Base-by-base conservation (phyloP, 805 yeast species). In the Lipomyces sp. region DNA sequence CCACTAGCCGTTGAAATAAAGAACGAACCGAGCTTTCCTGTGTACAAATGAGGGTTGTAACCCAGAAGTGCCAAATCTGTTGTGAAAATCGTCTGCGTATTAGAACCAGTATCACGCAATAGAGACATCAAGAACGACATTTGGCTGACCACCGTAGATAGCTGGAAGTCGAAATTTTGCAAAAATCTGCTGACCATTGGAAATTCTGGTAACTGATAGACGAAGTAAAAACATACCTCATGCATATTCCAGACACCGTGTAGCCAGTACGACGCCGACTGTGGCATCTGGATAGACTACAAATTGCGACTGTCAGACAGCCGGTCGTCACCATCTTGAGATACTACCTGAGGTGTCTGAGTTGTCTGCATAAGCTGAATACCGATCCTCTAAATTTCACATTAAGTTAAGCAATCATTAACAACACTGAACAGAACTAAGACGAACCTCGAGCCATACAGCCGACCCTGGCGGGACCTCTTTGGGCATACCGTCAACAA, bases 281-380 rank as follows among this genome's bases (percentile, higher is more conserved):
- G 53, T 48, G 53, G 53, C 53, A 48, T 48, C 15, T 48, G 53
- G 53, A 48, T 48, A 48, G 53, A 18, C 53, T 48, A 48, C 53
- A 18, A 48, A 48, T 48, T 48, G 53, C 15, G 53, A 48, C 53
- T 7, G 53, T 48, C 53, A 48, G 53, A 48, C 53, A 15, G 53
- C 53, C 53, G 53, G 53, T 48, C 53, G 18, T 48, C 53, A 48
- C 53, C 18, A 48, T 48, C 39, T 35, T 35, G 39, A 35, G 39
- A 35, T 35, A 35, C 37, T 35, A 35, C 37, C 37, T 5, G 37
- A 5, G 37, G 37, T 35, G 37, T 35, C 37, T 48, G 53, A 48
- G 53, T 48, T 48, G 53, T 48, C 53, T 48, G 53, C 53, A 48
- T 48, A 48, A 48, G 53, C 53, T 48, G 53, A 48, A 48, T 7